Evolutionary conservation across 306 rosid species (phyloP), one percentile per base, ranked within the genome.

Genomic region (Amphicarpaea edgeworthii): DNA sequence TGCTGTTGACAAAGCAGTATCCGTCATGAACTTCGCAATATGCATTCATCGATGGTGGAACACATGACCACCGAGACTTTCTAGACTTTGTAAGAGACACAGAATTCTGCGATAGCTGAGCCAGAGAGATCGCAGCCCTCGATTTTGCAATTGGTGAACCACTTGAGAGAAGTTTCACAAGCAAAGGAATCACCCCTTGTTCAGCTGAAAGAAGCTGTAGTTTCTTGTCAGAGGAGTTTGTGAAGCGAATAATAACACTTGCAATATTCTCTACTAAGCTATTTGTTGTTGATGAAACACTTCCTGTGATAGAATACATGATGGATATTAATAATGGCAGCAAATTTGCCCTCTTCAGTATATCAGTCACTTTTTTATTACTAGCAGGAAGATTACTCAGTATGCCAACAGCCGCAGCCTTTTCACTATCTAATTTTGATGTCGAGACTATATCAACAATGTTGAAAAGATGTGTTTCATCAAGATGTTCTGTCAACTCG

Each of bases 71-170:
- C 24, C 86, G 80, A 12, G 92, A 53, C 42, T 77, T 86, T 72
- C 86, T 79, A 6, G 86, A 61, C 76, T 86, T 89, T 77, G 76
- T 63, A 17, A 93, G 91, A 51, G 89, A 83, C 14, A 81, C 70
- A 11, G 97, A 87, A 78, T 87, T 93, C 81, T 90, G 90, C 0
- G 98, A 93, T 38, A 93, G 81, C 60, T 91, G 98, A 59, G 96
- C 90, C 9, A 93, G 81, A 38, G 97, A 88, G 6, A 72, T 84
- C 53, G 97, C 97, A n/a, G 97, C 98, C 69, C 84, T 85, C 58
- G 80, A 69, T 84, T 90, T 88, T 16, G 90, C 85, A 75, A 86
- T 32, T 0, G 83, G 67, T 4, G 96, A 86, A 50, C 86, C 88
- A 11, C 83, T 86, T 7, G 90, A 90, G 54, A 93, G 93, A 34